phyloP scores from a whole-genome alignment of 768 basidiomycete species.

The Boletus rex-veris region DNA sequence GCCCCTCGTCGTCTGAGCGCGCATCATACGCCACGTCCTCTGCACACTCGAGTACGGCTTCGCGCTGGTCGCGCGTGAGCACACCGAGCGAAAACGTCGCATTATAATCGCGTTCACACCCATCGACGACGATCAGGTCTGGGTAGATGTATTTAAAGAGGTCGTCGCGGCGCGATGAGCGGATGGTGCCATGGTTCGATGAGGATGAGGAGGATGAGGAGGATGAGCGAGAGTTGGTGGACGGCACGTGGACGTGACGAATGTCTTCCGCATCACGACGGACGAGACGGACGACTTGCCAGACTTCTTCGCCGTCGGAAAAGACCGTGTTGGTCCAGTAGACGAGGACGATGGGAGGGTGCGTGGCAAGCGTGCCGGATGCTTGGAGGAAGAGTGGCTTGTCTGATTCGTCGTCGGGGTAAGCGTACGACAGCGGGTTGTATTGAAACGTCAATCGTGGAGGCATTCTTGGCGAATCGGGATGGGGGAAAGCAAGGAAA shows the following conservation, averaged over 20 bases:
- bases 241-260: too few species aligned
- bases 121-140: constrained; percentile 26
- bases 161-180: too few species aligned
- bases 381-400: constrained; percentile 26
- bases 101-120: constrained; percentile 4
- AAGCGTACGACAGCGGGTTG: constrained; percentile 18
- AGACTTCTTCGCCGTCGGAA: constrained; percentile 22
- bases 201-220: too few species aligned
- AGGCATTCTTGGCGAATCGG: neutral
- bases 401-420: constrained; percentile 25
- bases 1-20: constrained; percentile 1
- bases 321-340: constrained; percentile 29
- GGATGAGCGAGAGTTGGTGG: too few species aligned
- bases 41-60: constrained; percentile 24
- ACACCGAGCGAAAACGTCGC: constrained; percentile 14
- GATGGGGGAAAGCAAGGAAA: too few species aligned
- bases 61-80: constrained; percentile 25
- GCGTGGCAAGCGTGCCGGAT: constrained; percentile 1
- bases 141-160: constrained; percentile 24
- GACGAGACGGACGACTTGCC: constrained; percentile 28
- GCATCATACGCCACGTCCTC: constrained; percentile 23
- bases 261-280: neutral
- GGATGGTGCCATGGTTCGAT: too few species aligned
- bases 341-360: constrained; percentile 9
- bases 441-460: constrained; percentile 17